Conservation (phyloP, 805 yeast species). For the Brettanomyces anomalus region DNA sequence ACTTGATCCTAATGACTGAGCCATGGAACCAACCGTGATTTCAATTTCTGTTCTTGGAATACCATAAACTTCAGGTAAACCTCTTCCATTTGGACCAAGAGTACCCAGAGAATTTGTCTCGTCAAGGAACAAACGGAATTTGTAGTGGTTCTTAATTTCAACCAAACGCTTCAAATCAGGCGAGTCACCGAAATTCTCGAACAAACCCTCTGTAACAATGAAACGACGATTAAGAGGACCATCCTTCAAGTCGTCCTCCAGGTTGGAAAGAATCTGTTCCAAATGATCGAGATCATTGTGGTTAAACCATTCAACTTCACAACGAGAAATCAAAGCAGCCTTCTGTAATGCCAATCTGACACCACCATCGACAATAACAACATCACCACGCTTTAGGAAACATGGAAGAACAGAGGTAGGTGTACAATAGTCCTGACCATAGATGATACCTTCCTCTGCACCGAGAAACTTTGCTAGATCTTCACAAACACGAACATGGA, state of each 20-base stretch:
- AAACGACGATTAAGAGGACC: conserved; percentile 85
- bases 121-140: conserved; percentile 80
- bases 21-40: conserved; percentile 81
- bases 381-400: conserved; percentile 90
- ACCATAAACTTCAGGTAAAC: conserved; percentile 65
- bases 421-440: conserved; percentile 89
- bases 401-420: conserved; percentile 87
- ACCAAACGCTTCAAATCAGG: conserved; percentile 62
- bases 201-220: conserved; percentile 86
- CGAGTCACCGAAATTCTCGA: conserved; percentile 72
- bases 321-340: conserved; percentile 79
- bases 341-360: conserved; percentile 74
- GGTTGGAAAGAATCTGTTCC: conserved; percentile 54
- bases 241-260: conserved; percentile 49
- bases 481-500: conserved; percentile 71
- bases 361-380: conserved; percentile 78
- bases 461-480: conserved; percentile 69
- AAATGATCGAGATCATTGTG: conserved; percentile 86
- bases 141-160: conserved; percentile 69
- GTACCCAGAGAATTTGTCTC: conserved; percentile 84
- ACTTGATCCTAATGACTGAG: conserved; percentile 69
- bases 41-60: conserved; percentile 68
- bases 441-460: conserved; percentile 69
- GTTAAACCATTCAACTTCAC: conserved; percentile 72
- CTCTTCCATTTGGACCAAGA: conserved; percentile 78